These are phyloP conservation scores for Sclerotiophoma versabilis DNA, from an alignment of 2,329 filamentous ascomycete genomes.

Conservation along the genomic window DNA sequence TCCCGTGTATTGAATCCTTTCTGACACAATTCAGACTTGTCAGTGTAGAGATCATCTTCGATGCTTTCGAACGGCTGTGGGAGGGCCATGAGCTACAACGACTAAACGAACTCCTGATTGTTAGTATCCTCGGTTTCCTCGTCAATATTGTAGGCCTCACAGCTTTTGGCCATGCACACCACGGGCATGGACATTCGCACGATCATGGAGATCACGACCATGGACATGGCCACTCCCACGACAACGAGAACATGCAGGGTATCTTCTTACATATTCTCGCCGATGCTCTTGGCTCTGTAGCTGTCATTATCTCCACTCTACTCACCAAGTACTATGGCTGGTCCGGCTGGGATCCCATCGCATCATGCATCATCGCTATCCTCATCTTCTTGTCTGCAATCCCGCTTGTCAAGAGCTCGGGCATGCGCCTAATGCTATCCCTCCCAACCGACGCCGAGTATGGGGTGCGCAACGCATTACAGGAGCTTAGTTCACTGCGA, in stretches of 20 bases:
- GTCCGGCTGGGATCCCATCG: conserved; percentile 93
- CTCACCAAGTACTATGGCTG: conserved; percentile 88
- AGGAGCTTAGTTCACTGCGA: conserved; percentile 79
- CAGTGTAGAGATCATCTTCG: conserved; percentile 93
- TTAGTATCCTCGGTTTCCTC: conserved; percentile 83
- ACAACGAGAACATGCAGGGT: conserved; percentile 97
- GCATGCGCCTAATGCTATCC: conserved; percentile 81
- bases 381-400: conserved; percentile 93
- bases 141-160: conserved; percentile 94
- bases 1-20: background rate
- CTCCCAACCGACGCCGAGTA: conserved; percentile 88
- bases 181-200: conserved; percentile 60
- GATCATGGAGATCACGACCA: conserved; percentile 52
- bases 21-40: conserved; percentile 69
- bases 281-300: conserved; percentile 91
- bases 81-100: conserved; percentile 85
- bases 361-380: conserved; percentile 90
- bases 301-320: conserved; percentile 89
- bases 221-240: conserved; percentile 63
- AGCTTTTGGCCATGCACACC: conserved; percentile 72
- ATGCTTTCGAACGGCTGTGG: conserved; percentile 86
- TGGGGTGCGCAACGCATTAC: conserved; percentile 81
- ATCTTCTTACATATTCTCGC: conserved; percentile 96
- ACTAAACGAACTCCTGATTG: conserved; percentile 84
- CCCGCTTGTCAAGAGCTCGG: conserved; percentile 84